These are phyloP conservation scores for Colletotrichum shisoi DNA, from an alignment of 2,329 filamentous ascomycete genomes.

Conservation along the genomic window DNA sequence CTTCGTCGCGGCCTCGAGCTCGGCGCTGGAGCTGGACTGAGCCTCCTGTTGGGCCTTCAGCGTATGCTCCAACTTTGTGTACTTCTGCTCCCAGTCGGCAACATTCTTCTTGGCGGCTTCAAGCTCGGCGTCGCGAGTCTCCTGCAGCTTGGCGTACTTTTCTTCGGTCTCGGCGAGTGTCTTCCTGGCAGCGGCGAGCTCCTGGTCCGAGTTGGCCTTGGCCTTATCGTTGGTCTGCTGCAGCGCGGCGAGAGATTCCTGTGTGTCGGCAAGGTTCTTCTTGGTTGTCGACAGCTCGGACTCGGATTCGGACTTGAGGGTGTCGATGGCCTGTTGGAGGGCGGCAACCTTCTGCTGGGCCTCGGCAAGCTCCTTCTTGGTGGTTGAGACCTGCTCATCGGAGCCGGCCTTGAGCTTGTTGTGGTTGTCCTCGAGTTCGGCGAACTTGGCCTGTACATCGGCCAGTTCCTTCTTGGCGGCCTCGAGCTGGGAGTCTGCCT, in stretches of 20 bases:
- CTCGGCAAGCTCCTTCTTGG: constrained; percentile 45
- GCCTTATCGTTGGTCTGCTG: constrained; percentile 44
- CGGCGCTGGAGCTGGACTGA: constrained; percentile 39
- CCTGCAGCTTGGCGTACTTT: constrained; percentile 41
- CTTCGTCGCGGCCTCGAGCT: constrained; percentile 26
- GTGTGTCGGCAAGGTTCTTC: constrained; percentile 44
- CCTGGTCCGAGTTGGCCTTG: constrained; percentile 43
- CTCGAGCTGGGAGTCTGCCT: constrained; percentile 47
- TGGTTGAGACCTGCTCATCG: constrained; percentile 45
- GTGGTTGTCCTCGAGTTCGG: constrained; percentile 45
- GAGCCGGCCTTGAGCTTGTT: constrained; percentile 46
- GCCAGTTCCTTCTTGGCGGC: constrained; percentile 44
- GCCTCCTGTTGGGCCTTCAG: constrained; percentile 48
- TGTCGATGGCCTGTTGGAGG: constrained; percentile 37
- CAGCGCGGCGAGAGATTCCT: constrained; percentile 40
- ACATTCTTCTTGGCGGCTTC: constrained; percentile 36
- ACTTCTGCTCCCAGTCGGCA: constrained; percentile 42
- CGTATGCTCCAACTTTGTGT: constrained; percentile 41
- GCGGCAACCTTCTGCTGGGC: constrained; percentile 44
- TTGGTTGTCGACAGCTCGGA: constrained; percentile 45
- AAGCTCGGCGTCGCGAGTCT: constrained; percentile 42
- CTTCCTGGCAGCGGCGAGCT: constrained; percentile 40
- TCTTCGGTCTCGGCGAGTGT: constrained; percentile 42
- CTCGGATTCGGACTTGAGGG: constrained; percentile 44
- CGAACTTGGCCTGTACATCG: constrained; percentile 42